These are phyloP conservation scores for Termitomyces heimii DNA, from an alignment of 768 basidiomycete species.

Conservation along the genomic window DNA sequence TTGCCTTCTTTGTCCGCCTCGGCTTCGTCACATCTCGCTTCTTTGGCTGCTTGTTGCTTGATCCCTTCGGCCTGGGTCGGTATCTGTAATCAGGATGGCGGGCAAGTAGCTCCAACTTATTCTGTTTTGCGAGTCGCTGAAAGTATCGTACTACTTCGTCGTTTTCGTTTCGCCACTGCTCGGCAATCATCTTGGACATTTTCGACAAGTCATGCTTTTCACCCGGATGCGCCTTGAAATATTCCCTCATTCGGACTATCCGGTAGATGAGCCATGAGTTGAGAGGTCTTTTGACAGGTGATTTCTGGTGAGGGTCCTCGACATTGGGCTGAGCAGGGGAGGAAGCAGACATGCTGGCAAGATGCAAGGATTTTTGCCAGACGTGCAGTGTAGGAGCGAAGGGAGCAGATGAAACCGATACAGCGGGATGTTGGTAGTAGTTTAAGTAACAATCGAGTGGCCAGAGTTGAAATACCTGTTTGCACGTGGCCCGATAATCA, in stretches of 20 bases:
- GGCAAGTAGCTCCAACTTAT: background rate
- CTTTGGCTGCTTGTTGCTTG: background rate
- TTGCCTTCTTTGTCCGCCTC: background rate
- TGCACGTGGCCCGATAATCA: background rate
- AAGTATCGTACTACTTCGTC: background rate
- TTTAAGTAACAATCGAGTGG: background rate
- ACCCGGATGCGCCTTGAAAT: background rate
- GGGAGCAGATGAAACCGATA: background rate
- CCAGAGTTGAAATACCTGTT: background rate
- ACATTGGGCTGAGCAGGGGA: background rate
- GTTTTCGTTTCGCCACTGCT: background rate
- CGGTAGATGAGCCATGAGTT: background rate
- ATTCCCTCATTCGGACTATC: background rate
- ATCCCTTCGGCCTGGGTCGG: background rate
- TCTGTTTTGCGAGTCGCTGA: background rate
- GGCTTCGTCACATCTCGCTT: background rate
- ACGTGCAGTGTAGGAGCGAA: background rate
- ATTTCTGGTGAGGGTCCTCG: background rate
- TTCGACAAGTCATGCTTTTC: background rate
- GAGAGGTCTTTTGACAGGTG: background rate
- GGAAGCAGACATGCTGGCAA: background rate
- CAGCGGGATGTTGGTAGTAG: background rate
- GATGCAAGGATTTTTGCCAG: background rate
- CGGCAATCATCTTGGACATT: background rate
- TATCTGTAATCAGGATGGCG: background rate